Percentiles rank a stretch among this genome's conserved stretches.
These are phyloP conservation scores for Podochytrium sp. DNA, from an alignment of 192 early-diverging fungal species.

Conservation along the genomic window DNA sequence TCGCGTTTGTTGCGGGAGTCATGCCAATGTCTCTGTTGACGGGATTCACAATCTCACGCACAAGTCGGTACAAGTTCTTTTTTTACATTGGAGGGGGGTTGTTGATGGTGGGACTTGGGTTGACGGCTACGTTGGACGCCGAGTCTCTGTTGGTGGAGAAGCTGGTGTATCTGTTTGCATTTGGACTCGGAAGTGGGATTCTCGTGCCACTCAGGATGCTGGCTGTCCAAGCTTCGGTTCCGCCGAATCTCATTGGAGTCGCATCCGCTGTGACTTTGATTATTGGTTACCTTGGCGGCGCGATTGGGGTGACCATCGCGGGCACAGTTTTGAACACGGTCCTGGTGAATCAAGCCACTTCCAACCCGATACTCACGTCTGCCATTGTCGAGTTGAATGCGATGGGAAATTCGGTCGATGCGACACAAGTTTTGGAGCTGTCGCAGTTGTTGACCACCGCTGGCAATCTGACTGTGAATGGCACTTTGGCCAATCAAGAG, in stretches of 20 bases:
- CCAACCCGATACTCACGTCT: constrained; percentile 64
- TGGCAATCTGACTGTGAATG: not conserved
- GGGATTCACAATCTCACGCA: not conserved
- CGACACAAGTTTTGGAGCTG: constrained; percentile 3
- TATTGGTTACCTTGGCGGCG: constrained; percentile 64
- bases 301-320: constrained; percentile 66
- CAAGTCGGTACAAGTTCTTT: constrained; percentile 58
- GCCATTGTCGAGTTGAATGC: constrained; percentile 2
- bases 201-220: constrained; percentile 77
- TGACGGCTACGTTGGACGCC: constrained; percentile 66
- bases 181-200: constrained; percentile 76
- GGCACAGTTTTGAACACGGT: constrained; percentile 70
- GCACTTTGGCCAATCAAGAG: not conserved
- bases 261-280: constrained; percentile 70
- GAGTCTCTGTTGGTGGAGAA: constrained; percentile 53
- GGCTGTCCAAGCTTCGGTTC: constrained; percentile 73
- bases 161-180: constrained; percentile 67
- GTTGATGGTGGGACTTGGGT: constrained; percentile 63
- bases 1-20: constrained; percentile 77
- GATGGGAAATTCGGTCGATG: not conserved
- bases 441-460: not conserved
- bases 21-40: constrained; percentile 58
- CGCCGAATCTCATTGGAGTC: constrained; percentile 63
- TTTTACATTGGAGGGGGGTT: constrained; percentile 64
- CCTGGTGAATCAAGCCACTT: no score